Base-by-base conservation (phyloP, 2,329 filamentous ascomycete species). In the Alternaria viburni region DNA sequence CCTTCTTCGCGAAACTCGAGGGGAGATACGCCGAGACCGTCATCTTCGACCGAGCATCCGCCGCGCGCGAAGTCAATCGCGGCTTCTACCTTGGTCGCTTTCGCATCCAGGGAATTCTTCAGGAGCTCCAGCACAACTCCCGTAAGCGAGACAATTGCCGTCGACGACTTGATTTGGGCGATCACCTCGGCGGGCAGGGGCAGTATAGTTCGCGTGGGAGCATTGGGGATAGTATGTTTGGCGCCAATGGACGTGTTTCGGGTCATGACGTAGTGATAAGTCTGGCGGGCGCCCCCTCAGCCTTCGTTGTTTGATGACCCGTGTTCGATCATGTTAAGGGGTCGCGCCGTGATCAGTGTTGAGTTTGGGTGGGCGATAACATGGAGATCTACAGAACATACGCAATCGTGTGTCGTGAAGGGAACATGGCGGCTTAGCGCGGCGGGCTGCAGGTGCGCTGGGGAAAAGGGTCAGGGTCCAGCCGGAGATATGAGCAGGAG, bases 71-170 rank as follows among this genome's bases (percentile, higher is more conserved):
- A 93, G 80, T 97, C 91, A 21, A 97, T 83, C 1, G 85, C 86
- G 58, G 97, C 83, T 57, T 87, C 87, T 65, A 97, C 81, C 59
- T 86, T 91, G 32, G 84, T 86, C 15, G 94, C 90, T 49, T 83
- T 82, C 5, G 93, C 93, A 82, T 99, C 96, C 12, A 99, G 84
- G 0, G 93, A 88, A 77, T 99, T 99, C 77, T 91, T 89, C 25
- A 96, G 71, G 10, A 98, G 85, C 49, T 91, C 92, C 59, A 88
- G 83, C 13, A 92, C 83, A 5, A 92, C 93, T 25, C 83, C 86
- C 70, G 90, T 90, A 30, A 98, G 83, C 47, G 89, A 91, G 2
- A 89, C 91, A 70, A 98, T 90, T 59, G 87, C 84, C n/a, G 89
- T 88, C 0, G 95, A 96, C 1, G 95, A 97, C 76, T 90, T 92